These are phyloP conservation scores for Zygosaccharomyces pseudobailii DNA, from an alignment of 1,139 yeast genomes.

Conservation along the genomic window DNA sequence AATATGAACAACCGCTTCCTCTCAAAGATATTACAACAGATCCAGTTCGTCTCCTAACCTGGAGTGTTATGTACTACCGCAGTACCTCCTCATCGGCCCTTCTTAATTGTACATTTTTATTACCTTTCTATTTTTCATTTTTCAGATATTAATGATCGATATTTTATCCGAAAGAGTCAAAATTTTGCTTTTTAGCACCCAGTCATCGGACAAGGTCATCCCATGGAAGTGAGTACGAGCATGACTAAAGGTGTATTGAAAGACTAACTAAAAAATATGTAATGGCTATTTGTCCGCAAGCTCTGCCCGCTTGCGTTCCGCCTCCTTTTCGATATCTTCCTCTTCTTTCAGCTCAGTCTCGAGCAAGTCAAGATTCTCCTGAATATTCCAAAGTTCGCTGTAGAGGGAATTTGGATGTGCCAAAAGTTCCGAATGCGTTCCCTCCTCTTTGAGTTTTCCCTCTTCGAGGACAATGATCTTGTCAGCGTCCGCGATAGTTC, in stretches of 20 bases:
- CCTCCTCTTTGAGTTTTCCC: constrained; percentile 84
- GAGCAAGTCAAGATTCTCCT: constrained; percentile 64
- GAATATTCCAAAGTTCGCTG: constrained; percentile 82
- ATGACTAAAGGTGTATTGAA: not conserved
- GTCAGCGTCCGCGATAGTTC: constrained; percentile 93
- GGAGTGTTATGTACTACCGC: not conserved
- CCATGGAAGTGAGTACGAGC: not conserved
- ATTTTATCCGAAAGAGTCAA: constrained; percentile 3
- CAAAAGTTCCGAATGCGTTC: constrained; percentile 65
- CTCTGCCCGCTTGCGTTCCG: not conserved
- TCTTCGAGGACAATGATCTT: constrained; percentile 80
- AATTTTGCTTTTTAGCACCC: constrained; percentile 1
- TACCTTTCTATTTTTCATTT: not conserved
- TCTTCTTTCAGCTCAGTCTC: constrained; percentile 36
- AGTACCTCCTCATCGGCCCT: not conserved
- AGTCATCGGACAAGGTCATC: not conserved
- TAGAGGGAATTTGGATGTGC: constrained; percentile 55
- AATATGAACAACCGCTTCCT: not conserved
- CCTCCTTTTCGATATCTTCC: constrained; percentile 11
- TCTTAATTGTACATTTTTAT: not conserved
- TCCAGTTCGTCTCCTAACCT: not conserved
- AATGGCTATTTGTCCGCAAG: not conserved
- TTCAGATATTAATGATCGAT: not conserved
- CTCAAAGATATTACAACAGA: not conserved
- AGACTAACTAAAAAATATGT: not conserved